A percentile compares a stretch with the other conserved stretches of the same genome.
Evolutionary conservation across 2,329 filamentous ascomycete genomes (phyloP).

Genomic region (Pseudogymnoascus sp.): DNA sequence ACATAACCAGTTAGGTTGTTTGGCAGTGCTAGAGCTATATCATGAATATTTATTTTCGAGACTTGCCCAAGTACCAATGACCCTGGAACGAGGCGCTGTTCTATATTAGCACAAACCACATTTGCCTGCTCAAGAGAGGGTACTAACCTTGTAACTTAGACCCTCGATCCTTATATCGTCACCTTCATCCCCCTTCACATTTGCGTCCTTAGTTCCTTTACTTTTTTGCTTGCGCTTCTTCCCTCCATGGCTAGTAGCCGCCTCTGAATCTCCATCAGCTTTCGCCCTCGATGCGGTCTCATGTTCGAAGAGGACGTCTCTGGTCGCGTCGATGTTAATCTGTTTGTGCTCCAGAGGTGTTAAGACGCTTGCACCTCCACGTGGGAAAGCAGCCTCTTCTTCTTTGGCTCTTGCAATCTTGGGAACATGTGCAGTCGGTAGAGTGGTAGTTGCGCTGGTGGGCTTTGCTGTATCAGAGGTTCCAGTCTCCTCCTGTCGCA

Average conservation of each 20-base stretch:
- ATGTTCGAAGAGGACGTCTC: conserved; percentile 86
- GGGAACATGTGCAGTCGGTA: conserved; percentile 11
- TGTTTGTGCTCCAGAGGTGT: conserved; percentile 94
- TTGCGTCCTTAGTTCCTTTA: conserved; percentile 45
- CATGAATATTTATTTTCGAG: conserved; percentile 68
- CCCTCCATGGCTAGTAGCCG: conserved; percentile 23
- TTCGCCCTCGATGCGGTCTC: conserved; percentile 46
- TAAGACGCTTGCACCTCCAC: conserved; percentile 82
- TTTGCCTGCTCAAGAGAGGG: neutral
- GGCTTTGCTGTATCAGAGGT: conserved; percentile 7
- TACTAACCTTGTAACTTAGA: conserved; percentile 74
- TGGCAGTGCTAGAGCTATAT: conserved; percentile 74
- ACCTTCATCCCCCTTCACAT: conserved; percentile 40
- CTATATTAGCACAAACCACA: conserved; percentile 15
- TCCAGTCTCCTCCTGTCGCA: conserved; percentile 20
- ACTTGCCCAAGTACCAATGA: conserved; percentile 84
- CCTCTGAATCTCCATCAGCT: conserved; percentile 28
- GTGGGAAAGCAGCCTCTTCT: conserved; percentile 84
- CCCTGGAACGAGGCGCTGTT: conserved; percentile 71
- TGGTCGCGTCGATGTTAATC: conserved; percentile 86
- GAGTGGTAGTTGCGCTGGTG: conserved; percentile 12
- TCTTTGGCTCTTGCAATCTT: conserved; percentile 43
- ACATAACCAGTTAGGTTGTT: conserved; percentile 91
- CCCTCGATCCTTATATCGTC: conserved; percentile 67
- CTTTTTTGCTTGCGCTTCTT: conserved; percentile 45